phyloP scores from a whole-genome alignment of 2,329 filamentous ascomycete species.

The Tolypocladium guangdongense region DNA sequence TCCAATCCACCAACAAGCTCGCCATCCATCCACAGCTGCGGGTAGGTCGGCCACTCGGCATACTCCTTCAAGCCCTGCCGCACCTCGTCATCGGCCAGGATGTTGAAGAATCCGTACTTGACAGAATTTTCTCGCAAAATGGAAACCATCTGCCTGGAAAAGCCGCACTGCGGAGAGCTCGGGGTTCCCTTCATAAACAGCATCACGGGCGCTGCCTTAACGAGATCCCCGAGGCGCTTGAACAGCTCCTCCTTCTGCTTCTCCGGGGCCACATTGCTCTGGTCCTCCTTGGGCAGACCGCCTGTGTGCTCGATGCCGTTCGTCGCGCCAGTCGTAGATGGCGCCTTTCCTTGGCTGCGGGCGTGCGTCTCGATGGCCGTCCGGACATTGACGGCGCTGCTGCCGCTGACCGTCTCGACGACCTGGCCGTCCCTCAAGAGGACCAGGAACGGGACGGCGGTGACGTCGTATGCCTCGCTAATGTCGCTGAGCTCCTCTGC shows the following conservation, averaged over 20 bases:
- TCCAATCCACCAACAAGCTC: constrained; percentile 89
- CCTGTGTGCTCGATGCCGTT: constrained; percentile 26
- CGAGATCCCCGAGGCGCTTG: constrained; percentile 68
- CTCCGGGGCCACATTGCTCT: constrained; percentile 32
- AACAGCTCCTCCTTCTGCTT: constrained; percentile 76
- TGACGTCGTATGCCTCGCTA: constrained; percentile 86
- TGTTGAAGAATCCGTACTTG: constrained; percentile 98
- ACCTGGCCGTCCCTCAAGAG: constrained; percentile 65
- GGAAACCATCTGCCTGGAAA: constrained; percentile 79
- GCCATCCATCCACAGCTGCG: constrained; percentile 84
- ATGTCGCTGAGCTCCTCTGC: constrained; percentile 90
- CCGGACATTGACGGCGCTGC: constrained; percentile 76
- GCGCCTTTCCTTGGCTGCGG: constrained; percentile 28
- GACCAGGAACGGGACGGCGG: constrained; percentile 86
- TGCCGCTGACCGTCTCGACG: constrained; percentile 79
- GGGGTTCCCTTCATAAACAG: constrained; percentile 98
- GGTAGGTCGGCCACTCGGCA: constrained; percentile 97
- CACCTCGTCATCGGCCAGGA: constrained; percentile 93
- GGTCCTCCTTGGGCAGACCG: constrained; percentile 30
- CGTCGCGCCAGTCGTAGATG: constrained; percentile 21
- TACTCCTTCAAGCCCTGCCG: constrained; percentile 92
- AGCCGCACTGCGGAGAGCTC: constrained; percentile 78
- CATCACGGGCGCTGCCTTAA: constrained; percentile 96
- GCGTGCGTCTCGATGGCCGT: constrained; percentile 77
- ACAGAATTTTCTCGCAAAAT: constrained; percentile 82